phyloP scores from a whole-genome alignment of 2,329 filamentous ascomycete genomes.

The Colletotrichum navitas region DNA sequence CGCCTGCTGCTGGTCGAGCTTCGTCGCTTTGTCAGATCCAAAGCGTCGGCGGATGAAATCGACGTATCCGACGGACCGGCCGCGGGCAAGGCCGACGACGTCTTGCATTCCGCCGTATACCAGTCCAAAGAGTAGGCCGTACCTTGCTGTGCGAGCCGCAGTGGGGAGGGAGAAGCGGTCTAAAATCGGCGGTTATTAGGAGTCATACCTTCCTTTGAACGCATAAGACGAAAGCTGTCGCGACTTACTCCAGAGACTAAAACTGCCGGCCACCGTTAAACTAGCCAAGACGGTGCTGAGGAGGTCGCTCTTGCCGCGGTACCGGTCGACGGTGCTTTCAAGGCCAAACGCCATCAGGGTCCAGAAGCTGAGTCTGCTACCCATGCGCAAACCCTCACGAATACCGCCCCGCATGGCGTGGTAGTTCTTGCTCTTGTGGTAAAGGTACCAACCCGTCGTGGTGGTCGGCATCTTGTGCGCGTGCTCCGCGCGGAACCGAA shows the following conservation, averaged over 20 bases:
- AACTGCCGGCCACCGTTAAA: constrained; percentile 84
- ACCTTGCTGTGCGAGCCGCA: constrained; percentile 81
- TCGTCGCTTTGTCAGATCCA: constrained; percentile 4
- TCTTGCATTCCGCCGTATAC: constrained; percentile 88
- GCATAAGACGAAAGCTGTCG: neutral
- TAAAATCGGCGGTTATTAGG: constrained; percentile 51
- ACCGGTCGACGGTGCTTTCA: constrained; percentile 87
- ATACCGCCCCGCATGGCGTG: constrained; percentile 82
- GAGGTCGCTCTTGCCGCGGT: constrained; percentile 78
- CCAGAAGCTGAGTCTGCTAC: constrained; percentile 77
- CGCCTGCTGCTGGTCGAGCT: neutral
- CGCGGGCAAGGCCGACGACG: constrained; percentile 74
- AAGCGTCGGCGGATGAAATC: constrained; percentile 70
- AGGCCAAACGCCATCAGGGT: constrained; percentile 81
- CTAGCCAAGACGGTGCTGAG: constrained; percentile 86
- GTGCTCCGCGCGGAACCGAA: constrained; percentile 95
- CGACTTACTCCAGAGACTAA: constrained; percentile 85
- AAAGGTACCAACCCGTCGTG: constrained; percentile 94
- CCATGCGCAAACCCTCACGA: constrained; percentile 83
- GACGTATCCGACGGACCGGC: constrained; percentile 80
- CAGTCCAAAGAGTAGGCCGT: constrained; percentile 83
- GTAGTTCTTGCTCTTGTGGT: constrained; percentile 98
- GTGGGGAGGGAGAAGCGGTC: constrained; percentile 84
- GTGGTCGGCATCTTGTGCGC: constrained; percentile 90
- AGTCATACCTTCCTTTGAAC: constrained; percentile 18